Conservation (phyloP, 2,329 filamentous ascomycete genomes). For the Calonectria crousiana region DNA sequence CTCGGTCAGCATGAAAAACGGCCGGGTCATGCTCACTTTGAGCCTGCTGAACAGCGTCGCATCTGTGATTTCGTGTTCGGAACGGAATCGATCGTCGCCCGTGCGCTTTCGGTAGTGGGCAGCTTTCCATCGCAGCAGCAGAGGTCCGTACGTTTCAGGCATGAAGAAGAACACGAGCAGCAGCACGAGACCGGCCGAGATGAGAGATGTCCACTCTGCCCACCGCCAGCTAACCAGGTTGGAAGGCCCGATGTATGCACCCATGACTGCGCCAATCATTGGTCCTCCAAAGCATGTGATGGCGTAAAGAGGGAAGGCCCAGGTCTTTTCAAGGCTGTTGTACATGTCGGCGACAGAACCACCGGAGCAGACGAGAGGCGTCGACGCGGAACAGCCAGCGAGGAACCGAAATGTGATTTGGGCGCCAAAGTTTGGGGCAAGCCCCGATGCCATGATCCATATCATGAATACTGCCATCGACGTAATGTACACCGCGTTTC, state of each 20-base stretch:
- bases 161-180: conserved; percentile 69
- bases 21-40: conserved; percentile 58
- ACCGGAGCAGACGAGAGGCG: conserved; percentile 57
- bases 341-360: conserved; percentile 57
- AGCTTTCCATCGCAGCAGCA: conserved; percentile 72
- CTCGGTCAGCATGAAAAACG: conserved; percentile 54
- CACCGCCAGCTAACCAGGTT: conserved; percentile 68
- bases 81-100: conserved; percentile 70
- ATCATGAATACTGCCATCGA: conserved; percentile 57
- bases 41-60: conserved; percentile 64
- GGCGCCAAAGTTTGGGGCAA: conserved; percentile 56
- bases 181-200: conserved; percentile 70
- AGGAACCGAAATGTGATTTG: conserved; percentile 62
- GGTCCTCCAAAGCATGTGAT: conserved; percentile 56
- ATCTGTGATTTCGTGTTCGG: conserved; percentile 70
- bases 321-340: conserved; percentile 50
- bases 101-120: conserved; percentile 69
- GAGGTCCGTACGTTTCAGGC: conserved; percentile 72
- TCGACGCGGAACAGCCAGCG: conserved; percentile 59
- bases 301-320: conserved; percentile 60
- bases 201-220: conserved; percentile 74
- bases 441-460: conserved; percentile 58
- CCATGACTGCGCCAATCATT: conserved; percentile 57
- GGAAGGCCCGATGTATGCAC: conserved; percentile 74
- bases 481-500: conserved; percentile 55